Base-by-base conservation (phyloP, 805 yeast genomes). In the Candida tammaniensis region DNA sequence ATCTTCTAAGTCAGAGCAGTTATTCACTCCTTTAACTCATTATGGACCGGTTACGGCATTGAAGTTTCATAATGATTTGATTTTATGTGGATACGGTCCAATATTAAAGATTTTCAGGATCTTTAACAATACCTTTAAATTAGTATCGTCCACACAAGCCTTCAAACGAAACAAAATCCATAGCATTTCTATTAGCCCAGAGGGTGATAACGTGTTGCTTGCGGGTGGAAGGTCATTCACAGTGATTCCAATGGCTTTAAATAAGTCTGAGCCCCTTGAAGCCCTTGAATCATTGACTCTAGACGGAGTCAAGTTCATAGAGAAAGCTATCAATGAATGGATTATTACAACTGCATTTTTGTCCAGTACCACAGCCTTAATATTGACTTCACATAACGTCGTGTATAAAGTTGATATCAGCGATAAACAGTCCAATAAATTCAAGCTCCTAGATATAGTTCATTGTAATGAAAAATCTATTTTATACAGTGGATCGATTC, bases 121-220 rank as follows among this genome's bases (percentile, higher is more conserved):
- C 50, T 50, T 45, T 11, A 33, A 40, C 4, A 25, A 32, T 14
- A 51, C 62, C 0, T 64, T 67, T 4, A 35, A 51, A 15, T 54
- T 74, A 14, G 17, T 76, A 2, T 55, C 51, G 36, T 51, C 60
- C 14, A 57, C 61, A 24, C 66, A 68, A 34, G 55, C 86, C 1
- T 84, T 91, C 54, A 54, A 57, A n/a, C 67, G 78, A 35, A 86
- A 86, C 57, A 89, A 87, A 52, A 79, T 91, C 23, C 97, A 91
- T 53, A 84, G 86, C n/a, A 76, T 91, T 20, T 55, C 69, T 2
- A 54, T 76, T 2, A 35, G 46, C 15, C 27, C 29, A 7, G 57
- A 54, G 4, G 57, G 59, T 1, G 39, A 52, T 0, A 45, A 67
- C 4, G 46, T 75, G 0, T 59, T 77, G 1, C 39, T 61, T 2